phyloP scores from a whole-genome alignment of 2,329 filamentous ascomycete genomes.

The Alternaria tenuissima region DNA sequence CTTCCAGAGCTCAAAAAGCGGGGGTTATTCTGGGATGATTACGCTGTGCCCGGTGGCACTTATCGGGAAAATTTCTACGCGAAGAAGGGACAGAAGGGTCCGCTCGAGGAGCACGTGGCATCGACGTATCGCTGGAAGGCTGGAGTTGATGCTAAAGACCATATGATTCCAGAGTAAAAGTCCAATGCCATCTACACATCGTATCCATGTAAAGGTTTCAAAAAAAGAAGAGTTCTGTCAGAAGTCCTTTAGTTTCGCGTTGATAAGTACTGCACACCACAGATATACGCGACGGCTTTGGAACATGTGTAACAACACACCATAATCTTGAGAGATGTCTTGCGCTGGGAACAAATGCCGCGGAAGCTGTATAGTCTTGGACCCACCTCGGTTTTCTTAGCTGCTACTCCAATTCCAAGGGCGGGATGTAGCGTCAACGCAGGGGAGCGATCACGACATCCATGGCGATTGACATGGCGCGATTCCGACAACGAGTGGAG shows the following conservation, averaged over 20 bases:
- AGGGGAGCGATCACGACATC: conserved; percentile 26
- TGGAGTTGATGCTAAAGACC: conserved; percentile 43
- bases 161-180: conserved; percentile 58
- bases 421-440: conserved; percentile 33
- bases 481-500: conserved; percentile 42
- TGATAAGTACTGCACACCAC: background rate
- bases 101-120: conserved; percentile 62
- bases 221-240: background rate
- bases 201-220: background rate
- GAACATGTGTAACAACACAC: background rate
- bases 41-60: conserved; percentile 64
- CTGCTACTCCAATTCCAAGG: conserved; percentile 73
- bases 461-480: background rate
- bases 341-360: background rate
- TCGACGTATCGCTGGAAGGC: conserved; percentile 56
- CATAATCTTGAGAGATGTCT: background rate
- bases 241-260: background rate
- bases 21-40: conserved; percentile 65
- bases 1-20: conserved; percentile 69
- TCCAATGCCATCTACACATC: background rate
- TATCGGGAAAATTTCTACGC: conserved; percentile 69
- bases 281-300: background rate
- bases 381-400: background rate
- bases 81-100: conserved; percentile 59
- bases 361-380: background rate